These are phyloP conservation scores for Kurtzmaniella natalensis DNA, from an alignment of 1,139 yeast species.

Conservation along the genomic window DNA sequence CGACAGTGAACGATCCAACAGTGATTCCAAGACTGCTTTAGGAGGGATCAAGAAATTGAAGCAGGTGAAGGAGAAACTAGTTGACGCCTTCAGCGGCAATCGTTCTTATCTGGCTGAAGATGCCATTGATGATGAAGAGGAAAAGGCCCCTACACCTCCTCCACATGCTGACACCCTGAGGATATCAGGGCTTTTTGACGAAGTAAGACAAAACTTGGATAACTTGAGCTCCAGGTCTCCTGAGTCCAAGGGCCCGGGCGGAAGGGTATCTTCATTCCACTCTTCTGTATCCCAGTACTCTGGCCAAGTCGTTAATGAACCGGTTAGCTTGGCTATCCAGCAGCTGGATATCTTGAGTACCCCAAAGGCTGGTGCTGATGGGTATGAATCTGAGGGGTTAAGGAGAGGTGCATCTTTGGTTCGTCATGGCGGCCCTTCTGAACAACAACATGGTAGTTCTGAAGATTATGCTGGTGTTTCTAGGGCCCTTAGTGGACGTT, in stretches of 20 bases:
- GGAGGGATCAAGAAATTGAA: too few species aligned
- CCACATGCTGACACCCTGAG: slow-evolving; percentile 5
- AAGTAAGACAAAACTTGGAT: slow-evolving; percentile 5
- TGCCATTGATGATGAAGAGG: slow-evolving; percentile 5
- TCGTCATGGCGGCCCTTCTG: background rate
- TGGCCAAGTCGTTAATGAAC: slow-evolving; percentile 9
- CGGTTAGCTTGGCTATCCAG: slow-evolving; percentile 8
- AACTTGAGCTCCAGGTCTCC: slow-evolving; percentile 1
- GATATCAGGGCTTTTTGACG: slow-evolving; percentile 5
- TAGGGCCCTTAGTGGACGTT: slow-evolving; percentile 4
- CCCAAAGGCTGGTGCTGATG: slow-evolving; percentile 3
- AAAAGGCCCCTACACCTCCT: slow-evolving; percentile 4
- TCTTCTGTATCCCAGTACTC: slow-evolving; percentile 8
- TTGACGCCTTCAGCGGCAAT: background rate
- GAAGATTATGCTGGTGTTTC: background rate
- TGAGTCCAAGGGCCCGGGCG: background rate
- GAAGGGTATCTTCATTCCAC: slow-evolving; percentile 3
- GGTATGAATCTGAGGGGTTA: too few species aligned
- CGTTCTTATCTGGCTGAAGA: too few species aligned
- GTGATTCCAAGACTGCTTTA: too few species aligned
- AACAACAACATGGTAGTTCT: background rate
- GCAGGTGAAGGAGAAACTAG: too few species aligned
- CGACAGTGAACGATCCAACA: too few species aligned
- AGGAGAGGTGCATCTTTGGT: slow-evolving; percentile 1
- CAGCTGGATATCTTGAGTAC: slow-evolving; percentile 4